Conservation (phyloP, 441 rosid genomes). For the Aleurites moluccanus region DNA sequence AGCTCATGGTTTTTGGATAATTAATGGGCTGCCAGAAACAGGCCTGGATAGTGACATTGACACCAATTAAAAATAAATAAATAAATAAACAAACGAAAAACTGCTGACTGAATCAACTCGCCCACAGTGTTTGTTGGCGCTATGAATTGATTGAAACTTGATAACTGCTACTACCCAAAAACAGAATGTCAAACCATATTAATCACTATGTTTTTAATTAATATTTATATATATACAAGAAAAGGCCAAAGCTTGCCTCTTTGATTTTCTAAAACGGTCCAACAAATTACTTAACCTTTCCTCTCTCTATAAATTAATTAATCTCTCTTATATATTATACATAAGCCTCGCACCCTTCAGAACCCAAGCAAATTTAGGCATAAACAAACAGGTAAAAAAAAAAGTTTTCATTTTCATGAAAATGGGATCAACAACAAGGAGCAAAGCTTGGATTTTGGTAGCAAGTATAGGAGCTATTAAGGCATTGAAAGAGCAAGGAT, state of each 20-base stretch:
- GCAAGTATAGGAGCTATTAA: constrained; percentile 38
- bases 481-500: constrained; percentile 43
- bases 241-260: neutral
- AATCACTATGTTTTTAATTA: too few relatives aligned
- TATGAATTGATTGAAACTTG: neutral
- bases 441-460: constrained; percentile 39
- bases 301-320: too few relatives aligned
- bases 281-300: too few relatives aligned
- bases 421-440: constrained; percentile 25
- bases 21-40: neutral
- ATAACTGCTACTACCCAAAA: neutral
- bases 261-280: neutral
- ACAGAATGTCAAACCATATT: too few relatives aligned
- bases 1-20: neutral
- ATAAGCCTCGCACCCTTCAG: too few relatives aligned
- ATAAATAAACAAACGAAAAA: neutral
- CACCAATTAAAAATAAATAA: neutral
- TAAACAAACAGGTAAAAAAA: too few relatives aligned
- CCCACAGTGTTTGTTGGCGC: neutral
- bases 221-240: neutral
- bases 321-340: too few relatives aligned
- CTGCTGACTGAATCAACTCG: neutral
- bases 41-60: neutral
- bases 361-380: too few relatives aligned
- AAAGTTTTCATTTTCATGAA: neutral